Conservation (phyloP, 2,329 filamentous ascomycete species). For the Lithohypha guttulata region DNA sequence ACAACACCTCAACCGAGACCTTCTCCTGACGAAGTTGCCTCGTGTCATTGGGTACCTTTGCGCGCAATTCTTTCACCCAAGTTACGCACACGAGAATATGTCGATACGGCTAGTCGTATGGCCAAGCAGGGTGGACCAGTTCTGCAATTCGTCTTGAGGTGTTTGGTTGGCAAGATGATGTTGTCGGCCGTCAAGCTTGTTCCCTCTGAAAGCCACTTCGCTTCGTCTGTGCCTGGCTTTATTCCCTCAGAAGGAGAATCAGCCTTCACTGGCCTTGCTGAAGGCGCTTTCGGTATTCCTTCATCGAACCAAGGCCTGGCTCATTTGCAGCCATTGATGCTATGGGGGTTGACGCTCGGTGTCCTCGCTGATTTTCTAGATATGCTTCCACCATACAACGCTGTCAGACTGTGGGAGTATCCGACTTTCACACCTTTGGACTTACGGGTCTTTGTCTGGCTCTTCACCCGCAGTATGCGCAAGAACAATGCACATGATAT, state of each 20-base stretch:
- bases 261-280: conserved; percentile 15
- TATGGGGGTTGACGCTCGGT: conserved; percentile 60
- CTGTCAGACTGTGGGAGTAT: conserved; percentile 54
- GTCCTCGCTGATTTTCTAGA: conserved; percentile 59
- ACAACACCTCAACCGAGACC: conserved; percentile 47
- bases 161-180: conserved; percentile 54
- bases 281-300: conserved; percentile 15
- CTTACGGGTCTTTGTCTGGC: conserved; percentile 47
- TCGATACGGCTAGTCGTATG: conserved; percentile 53
- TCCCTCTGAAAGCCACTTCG: conserved; percentile 51
- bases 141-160: conserved; percentile 43
- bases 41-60: conserved; percentile 58
- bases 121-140: conserved; percentile 46
- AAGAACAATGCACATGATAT: conserved; percentile 36
- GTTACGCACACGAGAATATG: conserved; percentile 51
- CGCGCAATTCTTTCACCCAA: conserved; percentile 49
- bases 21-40: conserved; percentile 59
- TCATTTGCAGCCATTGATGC: conserved; percentile 41
- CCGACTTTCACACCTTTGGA: conserved; percentile 57
- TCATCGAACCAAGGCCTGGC: conserved; percentile 21
- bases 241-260: conserved; percentile 28
- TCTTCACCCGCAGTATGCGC: conserved; percentile 49
- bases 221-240: conserved; percentile 43
- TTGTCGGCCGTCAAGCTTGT: conserved; percentile 54
- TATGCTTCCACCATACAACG: conserved; percentile 52